phyloP scores from a whole-genome alignment of 257 asterid genomes.

The Solanum peruvianum region DNA sequence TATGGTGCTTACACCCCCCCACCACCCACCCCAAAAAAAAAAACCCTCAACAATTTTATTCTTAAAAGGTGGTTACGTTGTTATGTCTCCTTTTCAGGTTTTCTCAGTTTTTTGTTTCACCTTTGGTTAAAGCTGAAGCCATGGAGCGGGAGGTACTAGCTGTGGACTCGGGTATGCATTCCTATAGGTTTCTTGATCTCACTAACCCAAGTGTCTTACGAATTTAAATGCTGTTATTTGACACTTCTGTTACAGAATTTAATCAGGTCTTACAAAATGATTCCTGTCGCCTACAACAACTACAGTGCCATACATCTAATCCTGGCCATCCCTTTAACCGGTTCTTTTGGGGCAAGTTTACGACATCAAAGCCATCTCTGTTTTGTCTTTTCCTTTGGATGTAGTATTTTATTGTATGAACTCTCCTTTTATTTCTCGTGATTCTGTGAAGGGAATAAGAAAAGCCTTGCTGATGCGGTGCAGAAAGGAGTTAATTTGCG shows the following conservation, averaged over 20 bases:
- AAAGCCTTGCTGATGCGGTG: conserved; percentile 87
- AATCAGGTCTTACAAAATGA: conserved; percentile 87
- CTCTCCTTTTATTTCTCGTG: neutral
- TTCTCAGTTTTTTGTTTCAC: conserved; percentile 83
- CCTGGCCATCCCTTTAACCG: conserved; percentile 77
- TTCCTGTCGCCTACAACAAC: conserved; percentile 74
- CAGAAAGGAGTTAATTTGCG: conserved; percentile 85
- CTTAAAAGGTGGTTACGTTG: neutral
- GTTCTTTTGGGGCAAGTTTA: conserved; percentile 72
- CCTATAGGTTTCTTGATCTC: neutral
- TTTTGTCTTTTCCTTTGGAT: neutral
- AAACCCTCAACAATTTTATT: neutral
- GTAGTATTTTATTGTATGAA: neutral
- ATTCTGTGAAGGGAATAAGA: conserved; percentile 64
- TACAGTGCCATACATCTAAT: conserved; percentile 77
- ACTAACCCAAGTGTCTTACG: neutral
- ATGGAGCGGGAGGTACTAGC: conserved; percentile 97
- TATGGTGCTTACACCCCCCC: neutral
- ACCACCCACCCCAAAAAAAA: neutral
- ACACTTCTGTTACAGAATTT: conserved; percentile 49
- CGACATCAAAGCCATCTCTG: neutral
- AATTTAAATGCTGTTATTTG: neutral
- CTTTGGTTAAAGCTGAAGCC: conserved; percentile 89
- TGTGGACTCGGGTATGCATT: conserved; percentile 74
- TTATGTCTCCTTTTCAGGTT: conserved; percentile 46